These are phyloP conservation scores for Pseudonitzschia multistriata DNA, from an alignment of 108 stramenopile genomes.

Conservation along the genomic window DNA sequence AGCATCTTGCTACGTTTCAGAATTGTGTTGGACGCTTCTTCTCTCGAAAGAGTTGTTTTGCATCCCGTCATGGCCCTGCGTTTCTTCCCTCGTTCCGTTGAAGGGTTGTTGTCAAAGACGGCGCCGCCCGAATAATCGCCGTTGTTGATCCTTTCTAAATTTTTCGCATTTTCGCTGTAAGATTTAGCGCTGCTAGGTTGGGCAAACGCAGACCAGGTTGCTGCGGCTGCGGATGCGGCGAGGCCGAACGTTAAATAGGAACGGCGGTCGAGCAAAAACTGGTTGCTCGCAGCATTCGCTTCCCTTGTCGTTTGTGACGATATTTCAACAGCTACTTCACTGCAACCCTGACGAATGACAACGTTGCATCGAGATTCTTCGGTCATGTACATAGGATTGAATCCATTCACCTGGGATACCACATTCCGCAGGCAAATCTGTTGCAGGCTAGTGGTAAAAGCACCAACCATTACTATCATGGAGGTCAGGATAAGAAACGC, in stretches of 20 bases:
- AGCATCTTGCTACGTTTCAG: conserved; percentile 20
- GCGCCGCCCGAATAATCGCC: conserved; percentile 57
- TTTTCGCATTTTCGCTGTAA: conserved; percentile 54
- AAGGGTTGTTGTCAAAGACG: conserved; percentile 58
- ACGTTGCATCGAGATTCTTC: neutral
- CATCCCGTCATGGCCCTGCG: conserved; percentile 63
- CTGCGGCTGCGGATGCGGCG: conserved; percentile 1
- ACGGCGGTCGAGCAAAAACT: conserved; percentile 2
- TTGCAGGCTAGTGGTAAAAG: neutral
- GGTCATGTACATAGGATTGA: neutral
- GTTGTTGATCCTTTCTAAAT: conserved; percentile 43
- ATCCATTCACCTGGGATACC: neutral
- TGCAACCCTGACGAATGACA: neutral
- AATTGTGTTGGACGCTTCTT: conserved; percentile 36
- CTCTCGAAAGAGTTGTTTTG: conserved; percentile 41
- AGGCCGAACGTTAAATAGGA: neutral
- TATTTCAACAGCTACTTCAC: neutral
- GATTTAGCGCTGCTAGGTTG: conserved; percentile 24
- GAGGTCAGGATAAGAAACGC: neutral
- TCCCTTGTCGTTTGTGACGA: neutral
- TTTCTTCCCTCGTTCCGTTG: conserved; percentile 32
- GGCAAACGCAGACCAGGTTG: neutral
- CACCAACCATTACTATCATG: neutral
- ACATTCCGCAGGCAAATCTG: neutral
- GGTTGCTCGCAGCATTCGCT: too few relatives aligned